Base-by-base conservation (phyloP, 345 rosid species). In the Pelargonium nanum region DNA sequence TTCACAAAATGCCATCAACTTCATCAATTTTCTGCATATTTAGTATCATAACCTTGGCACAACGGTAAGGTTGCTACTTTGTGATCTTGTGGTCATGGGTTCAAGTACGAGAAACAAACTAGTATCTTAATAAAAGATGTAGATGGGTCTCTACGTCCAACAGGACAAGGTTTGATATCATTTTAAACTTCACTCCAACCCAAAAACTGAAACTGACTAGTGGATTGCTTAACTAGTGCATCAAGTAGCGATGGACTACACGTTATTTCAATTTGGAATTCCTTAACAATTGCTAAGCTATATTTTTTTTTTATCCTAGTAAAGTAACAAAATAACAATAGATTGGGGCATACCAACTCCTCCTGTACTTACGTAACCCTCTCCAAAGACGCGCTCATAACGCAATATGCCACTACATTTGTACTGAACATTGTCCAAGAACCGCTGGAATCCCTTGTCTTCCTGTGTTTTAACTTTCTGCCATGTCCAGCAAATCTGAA, bases 401-500 rank as follows among this genome's bases (percentile, higher is more conserved):
- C 95, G 96, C 51, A 85, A 70, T 67, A 93, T 93, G 73, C 95
- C 86, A 70, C 64, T 85, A 34, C 76, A 78, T 70, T 88, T 87
- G 60, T 93, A 93, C 78, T 93, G 99, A 69, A 85, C 88, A 81
- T 72, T 87, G 71, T 93, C 99, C 78, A 93, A 77, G 84, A 93
- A 93, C 7, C 81, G 90, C 73, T 90, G 99, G 78, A 93, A 90
- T n/a, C 89, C 90, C 65, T 82, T 85, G 26, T 93, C 99, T 23
- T 84, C 80, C 56, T 86, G 77, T 54, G 96, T 81, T 65, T 69
- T 68, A 22, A 86, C 86, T 63, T 93, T 93, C 77, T 87, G 82
- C 95, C 95, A 93, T 59, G 68, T 70, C 99, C 99, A 93, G 82
- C 97, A 87, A 73, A 93, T 90, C 99, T 93, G 95, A 59, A 83